Evolutionary conservation across 108 stramenopile genomes (phyloP), one percentile per base, ranked within the genome.

Genomic region (Nitzschia sp.): DNA sequence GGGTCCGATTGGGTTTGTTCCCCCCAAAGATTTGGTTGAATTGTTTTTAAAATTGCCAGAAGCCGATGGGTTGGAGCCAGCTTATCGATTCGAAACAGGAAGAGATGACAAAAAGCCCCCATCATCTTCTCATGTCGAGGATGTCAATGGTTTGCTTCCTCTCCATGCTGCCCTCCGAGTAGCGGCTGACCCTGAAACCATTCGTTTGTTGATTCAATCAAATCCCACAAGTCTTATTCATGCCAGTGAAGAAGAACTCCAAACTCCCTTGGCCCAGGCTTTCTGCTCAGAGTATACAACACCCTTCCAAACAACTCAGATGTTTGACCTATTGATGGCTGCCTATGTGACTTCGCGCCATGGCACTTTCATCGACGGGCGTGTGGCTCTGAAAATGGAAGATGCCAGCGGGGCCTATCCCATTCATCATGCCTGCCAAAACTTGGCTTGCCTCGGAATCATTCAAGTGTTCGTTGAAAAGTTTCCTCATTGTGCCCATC

Each of bases 371-470:
- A 69, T 83, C 19, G 78, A 83, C 63, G 83, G 83, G 7, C 70
- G 72, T 34, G 22, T 83, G 44, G 74, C 75, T 1, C 25, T 83
- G 14, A 83, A 83, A 65, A 83, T 83, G 79, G 83, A 83, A 58
- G 89, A 91, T 68, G 56, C 83, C 3, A 77, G 53, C 60, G 86
- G 86, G 8, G 77, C 68, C 70, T 83, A 85, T 37, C 90, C 90
- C 6, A 53, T 91, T 15, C 87, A 91, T 62, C 86, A 84, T 62
- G 91, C 91, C 8, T 81, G 84, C 54, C 80, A 77, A 39, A 80
- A 84, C 58, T 65, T 77, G n/a, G 85, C 86, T 21, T 69, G 63
- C 1, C 37, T 73, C 29, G 81, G 82, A 53, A 84, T 76, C 39
- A 53, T 92, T 51, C 56, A 64, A 40, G 22, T 70, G 0, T 61